phyloP scores from a whole-genome alignment of 2,329 filamentous ascomycete species.

The Aspergillus fumigatus region DNA sequence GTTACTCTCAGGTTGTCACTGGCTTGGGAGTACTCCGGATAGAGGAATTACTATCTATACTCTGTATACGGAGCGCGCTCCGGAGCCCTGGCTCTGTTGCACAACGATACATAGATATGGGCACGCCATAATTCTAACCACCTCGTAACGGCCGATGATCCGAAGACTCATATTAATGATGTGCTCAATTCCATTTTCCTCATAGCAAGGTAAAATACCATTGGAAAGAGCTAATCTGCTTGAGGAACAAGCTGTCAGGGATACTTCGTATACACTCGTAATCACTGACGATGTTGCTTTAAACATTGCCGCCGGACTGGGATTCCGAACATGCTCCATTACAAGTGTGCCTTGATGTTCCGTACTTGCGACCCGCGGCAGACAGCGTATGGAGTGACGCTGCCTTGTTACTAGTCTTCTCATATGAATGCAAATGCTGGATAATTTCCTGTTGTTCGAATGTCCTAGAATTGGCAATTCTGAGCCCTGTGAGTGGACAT shows the following conservation, averaged over 20 bases:
- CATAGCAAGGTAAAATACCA: too few species aligned
- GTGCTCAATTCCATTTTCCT: background rate
- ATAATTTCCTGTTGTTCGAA: background rate
- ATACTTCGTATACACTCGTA: background rate
- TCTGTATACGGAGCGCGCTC: background rate
- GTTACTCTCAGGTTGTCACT: background rate
- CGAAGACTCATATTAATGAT: background rate
- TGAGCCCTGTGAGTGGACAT: background rate
- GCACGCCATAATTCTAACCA: background rate
- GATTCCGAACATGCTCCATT: background rate
- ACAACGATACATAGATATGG: background rate
- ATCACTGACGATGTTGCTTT: background rate
- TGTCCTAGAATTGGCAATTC: background rate
- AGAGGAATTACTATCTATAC: too few species aligned
- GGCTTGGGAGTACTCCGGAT: background rate
- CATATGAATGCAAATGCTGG: background rate
- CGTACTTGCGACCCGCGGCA: background rate
- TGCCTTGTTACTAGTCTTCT: background rate
- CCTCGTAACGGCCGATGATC: background rate
- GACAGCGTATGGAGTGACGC: background rate
- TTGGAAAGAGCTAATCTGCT: too few species aligned
- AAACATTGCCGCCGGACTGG: background rate
- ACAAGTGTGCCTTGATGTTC: too few species aligned
- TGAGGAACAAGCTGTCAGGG: background rate
- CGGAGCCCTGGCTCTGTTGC: background rate